These are phyloP conservation scores for Phytopythium delawarense DNA, from an alignment of 352 stramenopile genomes.

Conservation along the genomic window DNA sequence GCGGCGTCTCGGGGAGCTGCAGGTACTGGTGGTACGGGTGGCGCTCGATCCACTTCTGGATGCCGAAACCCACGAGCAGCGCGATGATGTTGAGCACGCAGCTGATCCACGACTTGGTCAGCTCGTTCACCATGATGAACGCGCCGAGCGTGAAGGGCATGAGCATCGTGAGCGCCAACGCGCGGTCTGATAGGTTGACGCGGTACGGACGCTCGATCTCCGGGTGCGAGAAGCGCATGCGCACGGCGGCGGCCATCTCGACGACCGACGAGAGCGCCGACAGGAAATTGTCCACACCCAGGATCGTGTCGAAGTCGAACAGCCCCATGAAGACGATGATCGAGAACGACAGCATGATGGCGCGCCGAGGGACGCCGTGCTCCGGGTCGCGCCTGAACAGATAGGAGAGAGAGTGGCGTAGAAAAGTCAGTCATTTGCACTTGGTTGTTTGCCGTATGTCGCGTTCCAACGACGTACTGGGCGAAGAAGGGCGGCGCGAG, in stretches of 20 bases:
- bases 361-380: conserved; percentile 50
- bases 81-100: conserved; percentile 48
- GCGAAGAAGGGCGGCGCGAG: conserved; percentile 87
- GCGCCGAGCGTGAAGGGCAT: conserved; percentile 54
- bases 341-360: conserved; percentile 82
- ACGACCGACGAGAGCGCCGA: conserved; percentile 88
- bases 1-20: conserved; percentile 31
- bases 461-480: conserved; percentile 32
- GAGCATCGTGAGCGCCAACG: conserved; percentile 36
- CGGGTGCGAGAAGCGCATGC: conserved; percentile 75
- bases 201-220: conserved; percentile 79
- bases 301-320: conserved; percentile 86
- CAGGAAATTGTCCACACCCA: conserved; percentile 93
- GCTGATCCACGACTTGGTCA: conserved; percentile 54
- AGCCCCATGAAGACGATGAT: conserved; percentile 87
- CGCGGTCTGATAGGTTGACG: conserved; percentile 54
- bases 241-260: conserved; percentile 90
- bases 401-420: no score
- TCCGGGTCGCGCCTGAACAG: conserved; percentile 35
- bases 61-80: conserved; percentile 37
- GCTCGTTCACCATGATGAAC: conserved; percentile 65
- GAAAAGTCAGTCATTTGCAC: no score
- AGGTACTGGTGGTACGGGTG: conserved; percentile 63
- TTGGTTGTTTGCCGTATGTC: no score
- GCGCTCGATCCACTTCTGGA: conserved; percentile 62